These are phyloP conservation scores for Juncus inflexus DNA, from an alignment of 176 grass and related monocot species.

Conservation along the genomic window DNA sequence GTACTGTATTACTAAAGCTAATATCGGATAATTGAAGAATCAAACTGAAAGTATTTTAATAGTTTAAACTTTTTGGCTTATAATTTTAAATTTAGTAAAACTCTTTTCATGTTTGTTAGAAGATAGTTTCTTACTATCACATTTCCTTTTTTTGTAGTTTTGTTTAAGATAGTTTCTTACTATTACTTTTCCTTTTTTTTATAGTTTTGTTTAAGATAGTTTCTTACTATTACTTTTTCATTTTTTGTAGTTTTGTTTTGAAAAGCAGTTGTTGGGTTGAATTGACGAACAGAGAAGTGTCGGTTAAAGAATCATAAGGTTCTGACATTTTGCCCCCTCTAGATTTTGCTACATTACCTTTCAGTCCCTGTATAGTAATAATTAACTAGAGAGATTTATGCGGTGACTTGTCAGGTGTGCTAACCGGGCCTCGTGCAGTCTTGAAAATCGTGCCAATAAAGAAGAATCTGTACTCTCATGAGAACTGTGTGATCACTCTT, in stretches of 20 bases:
- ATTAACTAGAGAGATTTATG: slow-evolving; percentile 11
- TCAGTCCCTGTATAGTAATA: neutral
- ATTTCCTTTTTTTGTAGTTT: neutral
- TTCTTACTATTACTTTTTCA: neutral
- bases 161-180: too few relatives aligned
- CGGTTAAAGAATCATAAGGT: slow-evolving; percentile 13
- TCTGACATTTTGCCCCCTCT: slow-evolving; percentile 18
- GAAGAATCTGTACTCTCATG: slow-evolving; percentile 1
- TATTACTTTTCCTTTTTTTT: neutral
- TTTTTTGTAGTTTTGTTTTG: neutral
- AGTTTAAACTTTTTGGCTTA: too few relatives aligned
- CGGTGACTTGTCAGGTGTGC: slow-evolving; percentile 22
- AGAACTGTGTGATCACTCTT: slow-evolving; percentile 31
- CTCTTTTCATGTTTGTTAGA: too few relatives aligned
- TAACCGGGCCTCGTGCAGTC: slow-evolving; percentile 32
- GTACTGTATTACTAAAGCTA: neutral
- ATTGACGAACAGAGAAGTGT: slow-evolving; percentile 9
- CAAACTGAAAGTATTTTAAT: neutral
- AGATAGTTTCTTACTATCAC: too few relatives aligned
- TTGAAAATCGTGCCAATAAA: slow-evolving; percentile 30
- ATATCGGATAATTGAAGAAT: neutral
- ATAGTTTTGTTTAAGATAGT: neutral
- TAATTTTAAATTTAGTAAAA: too few relatives aligned
- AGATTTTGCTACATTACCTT: neutral
- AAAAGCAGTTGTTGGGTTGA: neutral